Conservation (phyloP, 805 yeast genomes). For the Pichia deserticola region DNA sequence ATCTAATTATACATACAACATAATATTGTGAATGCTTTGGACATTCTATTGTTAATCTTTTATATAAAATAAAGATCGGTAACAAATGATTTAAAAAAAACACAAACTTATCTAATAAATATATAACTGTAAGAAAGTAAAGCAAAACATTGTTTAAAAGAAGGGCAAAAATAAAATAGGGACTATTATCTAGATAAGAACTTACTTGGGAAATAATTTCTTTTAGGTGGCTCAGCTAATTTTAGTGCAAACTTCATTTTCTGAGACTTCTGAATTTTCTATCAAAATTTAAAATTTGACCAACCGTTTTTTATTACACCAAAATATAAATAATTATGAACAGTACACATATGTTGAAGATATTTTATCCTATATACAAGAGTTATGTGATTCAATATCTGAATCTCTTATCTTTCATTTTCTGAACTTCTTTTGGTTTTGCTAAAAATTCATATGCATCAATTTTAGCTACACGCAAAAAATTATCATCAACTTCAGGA, state of each 20-base stretch:
- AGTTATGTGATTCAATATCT: slow-evolving; percentile 5
- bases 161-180: background rate
- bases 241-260: too few species aligned
- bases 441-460: slow-evolving; percentile 22
- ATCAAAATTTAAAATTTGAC: background rate
- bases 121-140: background rate
- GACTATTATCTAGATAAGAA: background rate
- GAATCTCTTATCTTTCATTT: slow-evolving; percentile 18
- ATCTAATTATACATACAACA: slow-evolving; percentile 5
- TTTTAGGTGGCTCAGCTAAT: background rate
- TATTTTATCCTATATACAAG: background rate
- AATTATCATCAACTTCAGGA: slow-evolving; percentile 15
- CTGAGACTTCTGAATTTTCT: background rate
- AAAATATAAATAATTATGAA: background rate
- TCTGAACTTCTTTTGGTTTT: slow-evolving; percentile 22
- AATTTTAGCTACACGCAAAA: slow-evolving; percentile 20
- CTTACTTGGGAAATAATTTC: background rate
- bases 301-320: background rate
- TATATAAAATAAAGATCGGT: too few species aligned
- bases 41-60: background rate
- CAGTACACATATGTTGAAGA: background rate
- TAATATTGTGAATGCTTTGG: slow-evolving; percentile 5
- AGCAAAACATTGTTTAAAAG: background rate
- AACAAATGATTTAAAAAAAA: too few species aligned
- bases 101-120: too few species aligned